phyloP scores from a whole-genome alignment of 1,284 basidiomycete species.

The Microbotryomycetes sp. region DNA sequence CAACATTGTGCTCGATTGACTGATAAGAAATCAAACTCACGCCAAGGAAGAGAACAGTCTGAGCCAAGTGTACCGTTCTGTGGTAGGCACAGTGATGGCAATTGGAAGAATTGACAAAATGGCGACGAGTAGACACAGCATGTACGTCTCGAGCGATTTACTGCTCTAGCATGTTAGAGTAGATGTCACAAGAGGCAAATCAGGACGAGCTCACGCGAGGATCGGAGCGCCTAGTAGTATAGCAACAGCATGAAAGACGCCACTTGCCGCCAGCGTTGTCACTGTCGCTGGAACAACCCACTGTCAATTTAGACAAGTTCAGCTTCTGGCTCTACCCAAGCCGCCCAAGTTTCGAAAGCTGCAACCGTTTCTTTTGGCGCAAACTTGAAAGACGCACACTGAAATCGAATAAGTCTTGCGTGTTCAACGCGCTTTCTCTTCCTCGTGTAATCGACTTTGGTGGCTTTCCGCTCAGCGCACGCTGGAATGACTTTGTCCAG shows the following conservation, averaged over 20 bases:
- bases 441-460: no score
- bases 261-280: slow-evolving; percentile 51
- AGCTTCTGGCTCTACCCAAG: no score
- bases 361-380: no score
- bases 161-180: slow-evolving; percentile 46
- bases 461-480: background rate
- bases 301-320: no score
- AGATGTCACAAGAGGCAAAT: slow-evolving; percentile 11
- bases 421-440: no score
- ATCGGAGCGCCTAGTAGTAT: slow-evolving; percentile 71
- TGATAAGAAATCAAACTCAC: slow-evolving; percentile 48
- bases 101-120: slow-evolving; percentile 61
- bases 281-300: slow-evolving; percentile 44
- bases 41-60: slow-evolving; percentile 68
- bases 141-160: slow-evolving; percentile 48
- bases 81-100: slow-evolving; percentile 47
- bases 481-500: background rate
- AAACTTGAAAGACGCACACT: no score
- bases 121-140: slow-evolving; percentile 61
- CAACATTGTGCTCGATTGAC: background rate
- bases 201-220: slow-evolving; percentile 46
- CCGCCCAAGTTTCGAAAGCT: no score
- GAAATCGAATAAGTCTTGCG: no score
- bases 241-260: slow-evolving; percentile 49
- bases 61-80: slow-evolving; percentile 50